phyloP scores from a whole-genome alignment of 2,329 filamentous ascomycete species.

The Cordyceps farinosa region DNA sequence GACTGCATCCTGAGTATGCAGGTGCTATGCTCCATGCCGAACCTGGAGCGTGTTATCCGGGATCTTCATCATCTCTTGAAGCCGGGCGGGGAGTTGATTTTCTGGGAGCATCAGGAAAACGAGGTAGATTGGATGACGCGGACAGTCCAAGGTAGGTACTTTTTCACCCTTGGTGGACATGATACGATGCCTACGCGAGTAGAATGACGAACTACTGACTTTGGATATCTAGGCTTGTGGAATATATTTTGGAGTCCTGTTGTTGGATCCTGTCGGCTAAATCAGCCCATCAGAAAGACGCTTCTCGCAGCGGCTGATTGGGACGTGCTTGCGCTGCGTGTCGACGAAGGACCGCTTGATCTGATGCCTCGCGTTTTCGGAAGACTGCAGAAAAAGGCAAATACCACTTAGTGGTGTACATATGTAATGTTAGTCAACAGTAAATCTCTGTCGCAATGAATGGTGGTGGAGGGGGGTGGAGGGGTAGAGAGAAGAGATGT shows the following conservation, averaged over 20 bases:
- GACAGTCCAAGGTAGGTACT: slow-evolving; percentile 28
- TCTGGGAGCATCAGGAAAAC: slow-evolving; percentile 40
- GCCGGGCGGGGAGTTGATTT: slow-evolving; percentile 43
- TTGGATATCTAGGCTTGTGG: slow-evolving; percentile 1
- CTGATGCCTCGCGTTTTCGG: slow-evolving; percentile 14
- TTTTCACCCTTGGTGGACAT: neutral
- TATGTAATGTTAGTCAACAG: no score
- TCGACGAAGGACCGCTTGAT: neutral
- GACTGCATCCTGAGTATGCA: slow-evolving; percentile 41
- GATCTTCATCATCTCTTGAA: slow-evolving; percentile 38
- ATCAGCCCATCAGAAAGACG: slow-evolving; percentile 2
- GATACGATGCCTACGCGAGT: neutral
- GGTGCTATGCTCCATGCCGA: slow-evolving; percentile 38
- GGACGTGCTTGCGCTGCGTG: neutral
- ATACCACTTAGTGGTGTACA: no score
- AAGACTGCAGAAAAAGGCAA: neutral
- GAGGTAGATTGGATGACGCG: slow-evolving; percentile 26
- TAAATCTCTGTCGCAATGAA: no score
- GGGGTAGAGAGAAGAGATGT: no score
- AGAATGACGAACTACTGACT: neutral
- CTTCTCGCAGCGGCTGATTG: slow-evolving; percentile 12
- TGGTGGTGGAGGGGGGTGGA: no score
- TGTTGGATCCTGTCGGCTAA: slow-evolving; percentile 5
- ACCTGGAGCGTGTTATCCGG: slow-evolving; percentile 26
- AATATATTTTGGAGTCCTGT: slow-evolving; percentile 7